phyloP scores from a whole-genome alignment of 148 eudicot species.

The Rheum nobile region DNA sequence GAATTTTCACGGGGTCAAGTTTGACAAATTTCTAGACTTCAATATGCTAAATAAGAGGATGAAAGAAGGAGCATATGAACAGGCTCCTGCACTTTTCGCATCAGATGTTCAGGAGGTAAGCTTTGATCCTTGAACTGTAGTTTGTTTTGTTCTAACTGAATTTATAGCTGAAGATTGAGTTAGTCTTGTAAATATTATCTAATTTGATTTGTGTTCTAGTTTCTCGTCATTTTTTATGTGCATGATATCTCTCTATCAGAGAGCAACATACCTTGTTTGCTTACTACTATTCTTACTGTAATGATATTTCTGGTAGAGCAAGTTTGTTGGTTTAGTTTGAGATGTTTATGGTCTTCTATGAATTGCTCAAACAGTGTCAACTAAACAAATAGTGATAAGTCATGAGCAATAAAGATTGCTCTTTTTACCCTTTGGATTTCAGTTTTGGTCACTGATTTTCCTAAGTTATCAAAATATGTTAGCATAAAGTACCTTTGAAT shows the following conservation, averaged over 20 bases:
- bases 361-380: not conserved
- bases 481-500: not conserved
- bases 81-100: constrained; percentile 43
- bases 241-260: not conserved
- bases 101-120: constrained; percentile 74
- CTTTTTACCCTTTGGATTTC: not conserved
- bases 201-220: not conserved
- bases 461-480: not conserved
- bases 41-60: constrained; percentile 39
- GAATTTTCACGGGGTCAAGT: constrained; percentile 55
- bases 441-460: not conserved
- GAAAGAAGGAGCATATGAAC: constrained; percentile 68
- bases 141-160: not conserved
- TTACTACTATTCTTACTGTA: not conserved
- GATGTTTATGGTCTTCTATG: not conserved
- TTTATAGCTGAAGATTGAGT: not conserved
- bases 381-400: not conserved
- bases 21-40: constrained; percentile 46
- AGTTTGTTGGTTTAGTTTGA: not conserved
- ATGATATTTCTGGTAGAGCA: not conserved
- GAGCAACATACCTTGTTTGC: not conserved
- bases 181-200: not conserved
- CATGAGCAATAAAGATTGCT: not conserved
- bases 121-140: not conserved
- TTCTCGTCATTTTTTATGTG: not conserved